These are phyloP conservation scores for Flaveria linearis DNA, from an alignment of 129 eudicot genomes.

Conservation along the genomic window DNA sequence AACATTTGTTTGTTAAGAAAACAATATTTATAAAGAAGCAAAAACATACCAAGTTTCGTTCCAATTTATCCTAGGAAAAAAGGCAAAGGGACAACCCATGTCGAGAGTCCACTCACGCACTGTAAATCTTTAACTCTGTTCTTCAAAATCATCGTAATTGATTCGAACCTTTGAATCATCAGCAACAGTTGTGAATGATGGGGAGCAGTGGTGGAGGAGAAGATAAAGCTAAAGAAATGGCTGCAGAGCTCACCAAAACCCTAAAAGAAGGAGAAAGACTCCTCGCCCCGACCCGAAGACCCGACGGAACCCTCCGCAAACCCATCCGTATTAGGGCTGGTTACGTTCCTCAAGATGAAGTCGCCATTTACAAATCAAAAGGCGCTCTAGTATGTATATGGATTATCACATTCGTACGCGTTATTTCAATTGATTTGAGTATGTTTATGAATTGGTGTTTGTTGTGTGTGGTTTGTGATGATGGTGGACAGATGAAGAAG, in stretches of 20 bases:
- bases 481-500: constrained; percentile 66
- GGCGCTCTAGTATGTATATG: constrained; percentile 53
- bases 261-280: constrained; percentile 92
- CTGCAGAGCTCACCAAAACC: constrained; percentile 64
- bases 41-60: no score
- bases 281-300: constrained; percentile 80
- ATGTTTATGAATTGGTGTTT: background rate
- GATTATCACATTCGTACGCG: no score
- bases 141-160: no score
- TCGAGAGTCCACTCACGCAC: no score
- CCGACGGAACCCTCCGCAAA: constrained; percentile 92
- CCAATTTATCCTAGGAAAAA: no score
- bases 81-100: no score
- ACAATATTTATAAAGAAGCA: no score
- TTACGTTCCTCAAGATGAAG: constrained; percentile 92
- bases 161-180: background rate
- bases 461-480: background rate
- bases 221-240: constrained; percentile 42
- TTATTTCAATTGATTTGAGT: no score
- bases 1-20: no score
- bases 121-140: no score
- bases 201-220: constrained; percentile 39
- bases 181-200: constrained; percentile 29
- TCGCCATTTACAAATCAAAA: constrained; percentile 84
- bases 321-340: constrained; percentile 86